Percentiles rank a stretch among this genome's conserved stretches.
phyloP scores from a whole-genome alignment of 2,329 filamentous ascomycete genomes.

The Diaporthe humulicola region DNA sequence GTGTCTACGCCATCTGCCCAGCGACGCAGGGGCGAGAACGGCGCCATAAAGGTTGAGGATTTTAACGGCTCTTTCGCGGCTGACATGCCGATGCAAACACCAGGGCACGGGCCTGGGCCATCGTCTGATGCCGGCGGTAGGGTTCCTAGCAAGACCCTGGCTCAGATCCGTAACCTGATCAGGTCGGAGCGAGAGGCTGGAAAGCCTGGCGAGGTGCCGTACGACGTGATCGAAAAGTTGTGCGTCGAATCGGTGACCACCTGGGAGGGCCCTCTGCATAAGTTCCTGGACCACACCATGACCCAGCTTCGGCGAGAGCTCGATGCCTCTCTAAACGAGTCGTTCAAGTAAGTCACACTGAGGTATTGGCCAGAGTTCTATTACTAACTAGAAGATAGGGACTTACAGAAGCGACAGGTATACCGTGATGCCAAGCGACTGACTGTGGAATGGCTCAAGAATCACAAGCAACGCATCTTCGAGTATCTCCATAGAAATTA shows the following conservation, averaged over 20 bases:
- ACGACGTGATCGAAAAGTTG: slow-evolving; percentile 71
- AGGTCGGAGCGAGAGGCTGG: slow-evolving; percentile 67
- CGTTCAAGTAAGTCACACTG: slow-evolving; percentile 53
- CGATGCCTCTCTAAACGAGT: slow-evolving; percentile 58
- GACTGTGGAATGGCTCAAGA: slow-evolving; percentile 59
- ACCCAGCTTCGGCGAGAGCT: slow-evolving; percentile 62
- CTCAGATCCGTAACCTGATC: slow-evolving; percentile 68
- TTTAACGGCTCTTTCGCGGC: slow-evolving; percentile 23
- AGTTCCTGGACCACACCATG: slow-evolving; percentile 63
- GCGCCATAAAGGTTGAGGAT: slow-evolving; percentile 45
- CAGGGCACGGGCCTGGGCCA: slow-evolving; percentile 34
- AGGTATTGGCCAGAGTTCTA: background rate
- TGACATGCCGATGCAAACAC: slow-evolving; percentile 2
- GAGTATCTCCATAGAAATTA: slow-evolving; percentile 60
- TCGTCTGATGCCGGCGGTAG: slow-evolving; percentile 21
- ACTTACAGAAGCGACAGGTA: slow-evolving; percentile 61
- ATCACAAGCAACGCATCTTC: slow-evolving; percentile 53
- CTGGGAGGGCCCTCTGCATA: slow-evolving; percentile 68
- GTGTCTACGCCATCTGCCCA: slow-evolving; percentile 29
- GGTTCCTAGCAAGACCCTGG: slow-evolving; percentile 55
- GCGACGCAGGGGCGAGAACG: slow-evolving; percentile 38
- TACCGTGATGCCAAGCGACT: slow-evolving; percentile 61
- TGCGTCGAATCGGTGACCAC: slow-evolving; percentile 68
- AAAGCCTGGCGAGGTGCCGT: slow-evolving; percentile 69
- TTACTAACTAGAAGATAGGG: slow-evolving; percentile 30